Evolutionary conservation across 2,329 filamentous ascomycete species (phyloP), one percentile per base, ranked within the genome.

Genomic region (Cercospora canescens): DNA sequence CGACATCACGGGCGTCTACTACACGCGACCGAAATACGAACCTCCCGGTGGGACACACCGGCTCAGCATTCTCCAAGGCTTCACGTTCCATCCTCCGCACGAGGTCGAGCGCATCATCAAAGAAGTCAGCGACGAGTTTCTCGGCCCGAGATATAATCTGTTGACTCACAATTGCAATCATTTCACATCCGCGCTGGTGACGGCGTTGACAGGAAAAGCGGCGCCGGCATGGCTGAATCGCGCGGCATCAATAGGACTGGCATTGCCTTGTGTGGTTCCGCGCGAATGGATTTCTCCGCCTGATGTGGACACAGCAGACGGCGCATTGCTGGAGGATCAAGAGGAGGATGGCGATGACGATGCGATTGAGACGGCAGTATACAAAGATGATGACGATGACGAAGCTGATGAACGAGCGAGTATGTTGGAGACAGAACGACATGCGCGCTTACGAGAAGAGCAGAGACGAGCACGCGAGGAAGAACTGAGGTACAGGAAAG

Each of bases 91-190:
- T 26, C 84, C 89, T 2, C 83, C 87, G 24, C 80, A 85, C 64
- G 91, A 95, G 78, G 89, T 95, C 70, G 88, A 93, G 60, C 76
- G 82, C 14, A 89, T 92, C 45, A 86, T 96, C 52, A 87, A 85
- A 72, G 82, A 82, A 67, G 89, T 89, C 12, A 92, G 89, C 1
- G 85, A 90, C 48, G 85, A 89, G 71, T 96, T 95, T 73, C 84
- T 88, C 64, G 92, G 92, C 26, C 88, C 88, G 0, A 86, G 86
- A 14, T 95, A 96, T 79, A 94, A 95, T 74, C 85, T 96, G 14
- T 84, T 96, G 52, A 93, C 89, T 21, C 88, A 88, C 72, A 96
- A 96, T 78, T 96, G 92, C 84, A 96, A 96, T 77, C 92, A 96
- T 77, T 96, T 96, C 77, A 94, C 92, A 2, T 88, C 88, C 21